A percentile compares a stretch with the other conserved stretches of the same genome.
Conservation (phyloP, 495 filamentous ascomycete genomes). For the Aspergillus bertholletiae region DNA sequence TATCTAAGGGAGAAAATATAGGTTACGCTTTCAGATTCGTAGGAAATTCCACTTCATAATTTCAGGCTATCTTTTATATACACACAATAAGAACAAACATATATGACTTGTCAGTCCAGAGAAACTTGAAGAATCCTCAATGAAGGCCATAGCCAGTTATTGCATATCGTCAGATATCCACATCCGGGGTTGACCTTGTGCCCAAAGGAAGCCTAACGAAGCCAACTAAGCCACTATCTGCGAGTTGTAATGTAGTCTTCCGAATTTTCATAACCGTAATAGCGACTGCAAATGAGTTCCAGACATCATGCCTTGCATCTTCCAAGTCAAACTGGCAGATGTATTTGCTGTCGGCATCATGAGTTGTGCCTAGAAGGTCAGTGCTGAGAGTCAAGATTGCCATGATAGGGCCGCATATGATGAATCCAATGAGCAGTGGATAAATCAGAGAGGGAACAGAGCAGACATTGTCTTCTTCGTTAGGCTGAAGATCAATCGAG, state of each 20-base stretch:
- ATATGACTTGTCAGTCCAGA: too few relatives aligned
- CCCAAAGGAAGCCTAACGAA: neutral
- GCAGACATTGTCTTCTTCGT: neutral
- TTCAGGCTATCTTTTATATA: too few relatives aligned
- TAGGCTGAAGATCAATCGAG: neutral
- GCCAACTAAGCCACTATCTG: constrained; percentile 9
- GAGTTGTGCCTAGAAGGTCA: constrained; percentile 14
- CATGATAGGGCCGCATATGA: constrained; percentile 41
- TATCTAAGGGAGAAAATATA: too few relatives aligned
- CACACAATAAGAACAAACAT: too few relatives aligned
- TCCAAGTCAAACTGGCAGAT: constrained; percentile 39
- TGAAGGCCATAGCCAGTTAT: neutral
- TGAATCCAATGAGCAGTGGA: constrained; percentile 37
- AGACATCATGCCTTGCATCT: constrained; percentile 40
- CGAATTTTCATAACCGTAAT: constrained; percentile 37
- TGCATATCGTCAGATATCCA: constrained; percentile 9
- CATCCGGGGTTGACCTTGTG: neutral
- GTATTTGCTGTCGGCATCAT: constrained; percentile 19
- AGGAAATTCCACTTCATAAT: too few relatives aligned
- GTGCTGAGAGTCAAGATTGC: constrained; percentile 37
- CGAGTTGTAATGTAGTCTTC: constrained; percentile 31
- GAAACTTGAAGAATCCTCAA: too few relatives aligned
- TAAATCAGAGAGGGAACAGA: neutral
- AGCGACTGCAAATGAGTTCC: constrained; percentile 44
- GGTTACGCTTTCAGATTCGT: too few relatives aligned